phyloP scores from a whole-genome alignment of 2,329 filamentous ascomycete genomes.

The Cucurbitaria berberidis region DNA sequence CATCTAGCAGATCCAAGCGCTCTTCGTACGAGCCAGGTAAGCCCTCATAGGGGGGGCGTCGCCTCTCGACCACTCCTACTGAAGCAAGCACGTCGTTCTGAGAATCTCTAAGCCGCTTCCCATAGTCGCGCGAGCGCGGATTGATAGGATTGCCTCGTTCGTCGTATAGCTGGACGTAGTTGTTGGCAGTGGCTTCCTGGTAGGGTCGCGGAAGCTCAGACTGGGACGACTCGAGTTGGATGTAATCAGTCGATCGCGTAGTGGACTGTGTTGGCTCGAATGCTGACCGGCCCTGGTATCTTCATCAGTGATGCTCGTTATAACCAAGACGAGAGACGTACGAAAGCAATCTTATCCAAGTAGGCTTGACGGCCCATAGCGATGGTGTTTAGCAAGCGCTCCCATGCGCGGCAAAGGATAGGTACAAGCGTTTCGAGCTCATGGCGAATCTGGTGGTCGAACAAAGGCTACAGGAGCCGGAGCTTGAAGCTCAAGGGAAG shows the following conservation, averaged over 20 bases:
- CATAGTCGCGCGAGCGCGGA: slow-evolving; percentile 48
- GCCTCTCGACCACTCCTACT: slow-evolving; percentile 55
- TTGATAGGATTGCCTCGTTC: slow-evolving; percentile 54
- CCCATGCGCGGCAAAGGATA: background rate
- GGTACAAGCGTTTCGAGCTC: background rate
- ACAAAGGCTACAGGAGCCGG: background rate
- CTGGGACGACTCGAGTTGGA: slow-evolving; percentile 34
- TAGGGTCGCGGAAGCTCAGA: slow-evolving; percentile 31
- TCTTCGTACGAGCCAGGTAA: slow-evolving; percentile 37
- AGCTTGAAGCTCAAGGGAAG: background rate
- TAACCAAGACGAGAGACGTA: slow-evolving; percentile 20
- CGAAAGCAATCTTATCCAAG: slow-evolving; percentile 47
- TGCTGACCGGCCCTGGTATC: slow-evolving; percentile 49
- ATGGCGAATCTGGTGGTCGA: background rate
- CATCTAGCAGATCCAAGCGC: slow-evolving; percentile 36
- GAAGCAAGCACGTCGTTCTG: slow-evolving; percentile 57
- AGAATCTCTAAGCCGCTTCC: slow-evolving; percentile 51
- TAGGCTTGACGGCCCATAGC: slow-evolving; percentile 48
- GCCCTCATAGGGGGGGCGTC: slow-evolving; percentile 29
- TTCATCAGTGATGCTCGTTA: slow-evolving; percentile 20
- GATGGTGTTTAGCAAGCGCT: background rate
- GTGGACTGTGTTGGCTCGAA: slow-evolving; percentile 44
- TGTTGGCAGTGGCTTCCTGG: slow-evolving; percentile 31
- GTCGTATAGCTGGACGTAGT: slow-evolving; percentile 52
- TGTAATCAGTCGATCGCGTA: slow-evolving; percentile 32